Evolutionary conservation across 305 asterid genomes (phyloP).

Genomic region (Striga hermonthica): DNA sequence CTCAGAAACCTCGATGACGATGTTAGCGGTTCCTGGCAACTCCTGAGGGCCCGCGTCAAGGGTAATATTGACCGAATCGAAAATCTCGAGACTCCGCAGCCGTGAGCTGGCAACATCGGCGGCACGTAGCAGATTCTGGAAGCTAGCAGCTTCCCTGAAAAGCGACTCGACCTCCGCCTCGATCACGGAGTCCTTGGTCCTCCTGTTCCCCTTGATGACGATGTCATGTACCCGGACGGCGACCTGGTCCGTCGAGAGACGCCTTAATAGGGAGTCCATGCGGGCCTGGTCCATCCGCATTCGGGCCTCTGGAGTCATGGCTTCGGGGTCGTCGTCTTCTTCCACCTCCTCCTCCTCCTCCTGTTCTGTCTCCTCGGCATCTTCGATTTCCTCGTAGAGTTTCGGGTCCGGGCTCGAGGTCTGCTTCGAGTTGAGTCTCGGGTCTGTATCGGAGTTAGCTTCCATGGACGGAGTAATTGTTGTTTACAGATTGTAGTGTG

Average conservation of each 20-base stretch:
- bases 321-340: background rate
- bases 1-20: slow-evolving; percentile 76
- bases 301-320: slow-evolving; percentile 46
- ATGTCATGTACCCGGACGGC: slow-evolving; percentile 83
- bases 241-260: slow-evolving; percentile 61
- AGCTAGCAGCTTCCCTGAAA: slow-evolving; percentile 51
- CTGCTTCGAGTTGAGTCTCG: slow-evolving; percentile 21
- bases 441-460: slow-evolving; percentile 30
- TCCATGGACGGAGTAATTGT: slow-evolving; percentile 29
- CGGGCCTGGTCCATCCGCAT: slow-evolving; percentile 43
- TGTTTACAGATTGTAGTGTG: slow-evolving; percentile 5
- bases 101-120: slow-evolving; percentile 53
- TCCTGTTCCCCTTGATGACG: slow-evolving; percentile 74
- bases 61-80: slow-evolving; percentile 72
- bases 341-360: slow-evolving; percentile 40
- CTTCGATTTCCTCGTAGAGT: slow-evolving; percentile 22
- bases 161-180: slow-evolving; percentile 64
- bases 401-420: slow-evolving; percentile 16
- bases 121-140: slow-evolving; percentile 71
- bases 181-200: slow-evolving; percentile 71
- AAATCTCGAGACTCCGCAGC: slow-evolving; percentile 64
- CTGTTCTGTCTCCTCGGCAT: slow-evolving; percentile 37
- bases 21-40: slow-evolving; percentile 86
- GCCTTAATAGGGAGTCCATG: slow-evolving; percentile 59
- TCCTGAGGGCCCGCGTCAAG: slow-evolving; percentile 88